phyloP scores from a whole-genome alignment of 257 asterid genomes.

The Plantago major region DNA sequence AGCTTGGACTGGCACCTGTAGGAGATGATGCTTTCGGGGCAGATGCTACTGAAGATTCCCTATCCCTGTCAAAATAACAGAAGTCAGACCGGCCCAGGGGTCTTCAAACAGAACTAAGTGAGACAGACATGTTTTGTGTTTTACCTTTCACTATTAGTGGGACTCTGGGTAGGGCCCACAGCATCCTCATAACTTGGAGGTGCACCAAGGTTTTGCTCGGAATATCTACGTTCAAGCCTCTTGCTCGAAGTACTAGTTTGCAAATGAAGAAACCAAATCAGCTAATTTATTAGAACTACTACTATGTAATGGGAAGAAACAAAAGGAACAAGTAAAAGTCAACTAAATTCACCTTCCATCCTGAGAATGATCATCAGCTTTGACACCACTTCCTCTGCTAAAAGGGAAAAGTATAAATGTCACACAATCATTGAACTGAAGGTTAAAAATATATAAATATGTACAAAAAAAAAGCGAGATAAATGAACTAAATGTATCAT shows the following conservation, averaged over 20 bases:
- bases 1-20: conserved; percentile 47
- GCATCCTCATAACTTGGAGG: conserved; percentile 93
- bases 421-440: not conserved
- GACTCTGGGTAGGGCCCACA: conserved; percentile 64
- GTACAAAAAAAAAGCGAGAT: conserved; percentile 10
- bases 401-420: conserved; percentile 3
- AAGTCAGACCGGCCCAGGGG: conserved; percentile 25
- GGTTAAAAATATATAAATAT: not conserved
- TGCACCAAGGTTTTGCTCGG: conserved; percentile 63
- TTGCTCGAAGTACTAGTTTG: conserved; percentile 39
- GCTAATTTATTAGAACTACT: conserved; percentile 3
- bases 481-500: not conserved
- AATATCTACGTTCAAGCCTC: conserved; percentile 48
- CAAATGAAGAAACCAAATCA: conserved; percentile 10
- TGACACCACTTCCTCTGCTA: conserved; percentile 68
- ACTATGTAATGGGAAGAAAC: conserved; percentile 11
- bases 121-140: conserved; percentile 13
- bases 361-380: conserved; percentile 67
- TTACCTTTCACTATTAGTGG: conserved; percentile 70
- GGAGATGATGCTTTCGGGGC: conserved; percentile 64
- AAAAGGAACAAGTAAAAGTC: conserved; percentile 12
- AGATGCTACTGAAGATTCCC: conserved; percentile 54
- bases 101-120: conserved; percentile 14
- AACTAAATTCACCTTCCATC: conserved; percentile 69
- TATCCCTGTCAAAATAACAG: conserved; percentile 46